These are phyloP conservation scores for Yamagishiella unicocca DNA, from an alignment of 139 green algal species.

Conservation along the genomic window DNA sequence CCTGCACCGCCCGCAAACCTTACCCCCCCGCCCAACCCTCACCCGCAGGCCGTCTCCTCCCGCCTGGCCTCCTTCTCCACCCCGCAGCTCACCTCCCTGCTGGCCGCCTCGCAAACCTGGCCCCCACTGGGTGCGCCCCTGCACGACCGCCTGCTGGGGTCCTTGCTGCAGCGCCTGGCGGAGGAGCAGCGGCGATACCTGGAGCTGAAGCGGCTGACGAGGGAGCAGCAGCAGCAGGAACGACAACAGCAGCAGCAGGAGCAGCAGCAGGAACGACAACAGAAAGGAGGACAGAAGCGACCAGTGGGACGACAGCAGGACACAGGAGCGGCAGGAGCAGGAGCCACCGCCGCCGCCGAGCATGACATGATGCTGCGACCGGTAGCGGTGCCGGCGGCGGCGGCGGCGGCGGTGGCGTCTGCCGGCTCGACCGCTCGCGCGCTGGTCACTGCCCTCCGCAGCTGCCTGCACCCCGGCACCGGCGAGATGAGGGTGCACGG, in stretches of 20 bases:
- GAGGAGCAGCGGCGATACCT: neutral
- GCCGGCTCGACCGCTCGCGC: neutral
- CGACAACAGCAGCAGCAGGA: neutral
- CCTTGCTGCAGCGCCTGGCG: neutral
- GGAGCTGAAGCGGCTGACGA: neutral
- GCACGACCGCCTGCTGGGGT: neutral
- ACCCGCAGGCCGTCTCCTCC: neutral
- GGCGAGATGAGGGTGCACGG: neutral
- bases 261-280: neutral
- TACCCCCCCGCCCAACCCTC: neutral
- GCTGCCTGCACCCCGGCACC: neutral
- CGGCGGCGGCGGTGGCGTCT: neutral
- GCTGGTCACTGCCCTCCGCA: neutral
- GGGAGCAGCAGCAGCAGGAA: neutral
- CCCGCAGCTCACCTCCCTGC: constrained; percentile 12
- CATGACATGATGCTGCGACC: neutral
- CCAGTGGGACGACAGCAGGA: neutral
- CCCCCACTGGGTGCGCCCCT: neutral
- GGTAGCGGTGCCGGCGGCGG: neutral
- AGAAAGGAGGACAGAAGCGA: neutral
- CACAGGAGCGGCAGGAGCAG: neutral
- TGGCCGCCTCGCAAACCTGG: neutral
- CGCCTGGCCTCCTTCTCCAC: neutral
- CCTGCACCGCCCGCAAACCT: no score
- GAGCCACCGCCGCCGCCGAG: neutral